phyloP scores from a whole-genome alignment of 345 rosid species.

The Boechera divaricarpa region DNA sequence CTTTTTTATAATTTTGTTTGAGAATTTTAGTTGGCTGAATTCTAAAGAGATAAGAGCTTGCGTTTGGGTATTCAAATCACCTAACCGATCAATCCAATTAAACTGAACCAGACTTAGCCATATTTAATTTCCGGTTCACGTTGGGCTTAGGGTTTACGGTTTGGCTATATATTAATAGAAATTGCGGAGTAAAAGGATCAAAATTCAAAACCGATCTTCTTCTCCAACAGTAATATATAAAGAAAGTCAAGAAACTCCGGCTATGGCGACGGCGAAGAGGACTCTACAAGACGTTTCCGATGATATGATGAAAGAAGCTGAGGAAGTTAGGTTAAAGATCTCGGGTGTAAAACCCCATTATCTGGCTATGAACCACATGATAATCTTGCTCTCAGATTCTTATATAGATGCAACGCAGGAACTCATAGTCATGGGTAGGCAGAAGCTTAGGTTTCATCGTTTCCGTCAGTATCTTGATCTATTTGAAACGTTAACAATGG shows the following conservation, averaged over 20 bases:
- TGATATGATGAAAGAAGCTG: neutral
- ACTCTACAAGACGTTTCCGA: neutral
- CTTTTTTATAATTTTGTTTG: neutral
- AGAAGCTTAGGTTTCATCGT: too few species aligned
- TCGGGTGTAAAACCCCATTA: too few species aligned
- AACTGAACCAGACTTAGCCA: neutral
- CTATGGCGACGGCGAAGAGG: constrained; percentile 2
- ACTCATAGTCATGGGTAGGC: too few species aligned
- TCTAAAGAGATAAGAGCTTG: neutral
- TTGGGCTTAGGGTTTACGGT: neutral
- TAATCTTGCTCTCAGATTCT: too few species aligned
- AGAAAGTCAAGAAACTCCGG: neutral
- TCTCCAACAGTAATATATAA: constrained; percentile 6
- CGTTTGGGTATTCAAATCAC: neutral
- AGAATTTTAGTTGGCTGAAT: neutral
- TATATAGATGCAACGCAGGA: too few species aligned
- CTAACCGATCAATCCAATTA: neutral
- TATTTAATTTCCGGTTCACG: neutral
- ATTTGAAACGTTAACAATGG: too few species aligned
- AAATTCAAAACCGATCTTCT: too few species aligned
- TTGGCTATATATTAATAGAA: neutral
- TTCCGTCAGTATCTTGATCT: too few species aligned
- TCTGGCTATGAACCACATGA: too few species aligned
- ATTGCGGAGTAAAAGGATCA: too few species aligned
- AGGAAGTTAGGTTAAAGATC: too few species aligned